Base-by-base conservation (phyloP, 2,329 filamentous ascomycete genomes). In the Fusarium setosum region DNA sequence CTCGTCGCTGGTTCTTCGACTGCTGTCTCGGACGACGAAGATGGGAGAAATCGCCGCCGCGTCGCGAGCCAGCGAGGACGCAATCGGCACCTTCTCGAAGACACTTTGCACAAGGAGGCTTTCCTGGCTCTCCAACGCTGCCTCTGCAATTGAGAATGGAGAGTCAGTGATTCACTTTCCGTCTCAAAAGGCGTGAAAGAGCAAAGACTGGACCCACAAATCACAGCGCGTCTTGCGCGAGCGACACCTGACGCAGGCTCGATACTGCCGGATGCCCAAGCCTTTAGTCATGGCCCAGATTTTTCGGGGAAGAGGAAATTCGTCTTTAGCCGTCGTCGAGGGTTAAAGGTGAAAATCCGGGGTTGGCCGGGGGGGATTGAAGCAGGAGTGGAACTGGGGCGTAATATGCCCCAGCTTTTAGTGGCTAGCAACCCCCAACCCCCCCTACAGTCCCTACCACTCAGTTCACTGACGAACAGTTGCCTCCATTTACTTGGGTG, bases 201-300 rank as follows among this genome's bases (percentile, higher is more conserved):
- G 29, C 31, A 23, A 29, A 12, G 6, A 26, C 3, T 21, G 23
- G 37, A 54, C 55, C 40, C 48, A 61, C 59, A 59, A 49, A 37
- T 61, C 59, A 21, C 54, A 59, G 38, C 54, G 55, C 32, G 54
- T 61, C 47, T 61, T 61, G 40, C 54, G 54, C 4, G 53, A 58
- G 37, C 54, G 59, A 32, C 54, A 59, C 24, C 59, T 56, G 44
- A 58, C 35, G 20, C 54, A 59, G 4, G 59, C 59, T n/a, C 55
- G 48, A n/a, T 58, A 58, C 23, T 59, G 55, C 50, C 59, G 23
- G 34, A 58, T 38, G 9, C 59, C 59, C 31, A 49, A 37, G 11
- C 59, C 59, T 61, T 45, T 54, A 11, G 59, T 61, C 59, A 61
- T 61, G 31, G 32, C 38, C 29, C 24, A 17, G 41, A 6, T 32